Conservation (phyloP, 164 flowering plant genomes). For the Hamamelis virginiana region DNA sequence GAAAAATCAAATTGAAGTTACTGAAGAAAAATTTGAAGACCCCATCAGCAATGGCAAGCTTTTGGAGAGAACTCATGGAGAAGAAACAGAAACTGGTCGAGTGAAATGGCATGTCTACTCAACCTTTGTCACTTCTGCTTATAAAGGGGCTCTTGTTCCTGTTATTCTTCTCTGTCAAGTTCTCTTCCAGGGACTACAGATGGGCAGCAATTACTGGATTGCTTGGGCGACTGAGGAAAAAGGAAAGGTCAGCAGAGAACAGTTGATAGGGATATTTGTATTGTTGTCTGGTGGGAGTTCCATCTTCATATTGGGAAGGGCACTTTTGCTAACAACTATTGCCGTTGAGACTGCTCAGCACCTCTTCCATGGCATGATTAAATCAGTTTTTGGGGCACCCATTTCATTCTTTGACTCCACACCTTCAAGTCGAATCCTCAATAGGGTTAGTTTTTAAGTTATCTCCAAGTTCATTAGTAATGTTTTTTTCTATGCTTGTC, state of each 20-base stretch:
- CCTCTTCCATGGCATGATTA: slow-evolving; percentile 63
- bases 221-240: slow-evolving; percentile 79
- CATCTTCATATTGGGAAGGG: slow-evolving; percentile 70
- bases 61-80: slow-evolving; percentile 33
- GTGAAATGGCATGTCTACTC: slow-evolving; percentile 75
- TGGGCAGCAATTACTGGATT: slow-evolving; percentile 86
- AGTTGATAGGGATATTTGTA: slow-evolving; percentile 51
- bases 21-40: slow-evolving; percentile 35
- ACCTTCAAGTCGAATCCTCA: slow-evolving; percentile 76
- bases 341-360: slow-evolving; percentile 70
- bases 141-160: slow-evolving; percentile 82
- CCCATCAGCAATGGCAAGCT: slow-evolving; percentile 9
- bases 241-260: slow-evolving; percentile 35
- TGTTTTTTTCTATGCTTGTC: not conserved
- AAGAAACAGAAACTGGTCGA: slow-evolving; percentile 62
- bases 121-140: slow-evolving; percentile 62
- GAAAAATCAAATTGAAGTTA: slow-evolving; percentile 33
- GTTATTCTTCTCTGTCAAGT: slow-evolving; percentile 70
- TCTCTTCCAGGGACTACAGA: slow-evolving; percentile 74
- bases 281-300: slow-evolving; percentile 78
- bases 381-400: slow-evolving; percentile 70
- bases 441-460: slow-evolving; percentile 59
- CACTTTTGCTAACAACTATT: slow-evolving; percentile 65
- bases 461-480: not conserved
- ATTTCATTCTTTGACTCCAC: slow-evolving; percentile 79